A percentile compares a stretch with the other conserved stretches of the same genome.
These are phyloP conservation scores for Blastocystis sp. DNA, from an alignment of 352 stramenopile species.

Conservation along the genomic window DNA sequence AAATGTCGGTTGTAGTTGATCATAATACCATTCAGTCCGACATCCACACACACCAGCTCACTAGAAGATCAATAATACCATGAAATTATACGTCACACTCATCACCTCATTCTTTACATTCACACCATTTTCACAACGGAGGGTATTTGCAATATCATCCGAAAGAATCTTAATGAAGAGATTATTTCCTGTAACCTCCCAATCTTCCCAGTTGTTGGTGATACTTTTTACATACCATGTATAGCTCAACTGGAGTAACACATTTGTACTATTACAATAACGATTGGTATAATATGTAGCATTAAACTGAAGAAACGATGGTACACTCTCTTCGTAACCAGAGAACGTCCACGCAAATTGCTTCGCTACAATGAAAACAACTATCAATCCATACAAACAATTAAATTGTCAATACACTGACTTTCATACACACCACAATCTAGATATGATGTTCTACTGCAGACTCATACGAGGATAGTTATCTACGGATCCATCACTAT, in stretches of 20 bases:
- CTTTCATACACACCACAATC: conserved; percentile 62
- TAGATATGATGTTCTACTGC: not conserved
- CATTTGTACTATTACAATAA: conserved; percentile 19
- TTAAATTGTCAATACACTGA: not conserved
- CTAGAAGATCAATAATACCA: not conserved
- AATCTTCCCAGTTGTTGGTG: conserved; percentile 55
- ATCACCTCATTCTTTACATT: conserved; percentile 45
- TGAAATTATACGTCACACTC: conserved; percentile 3
- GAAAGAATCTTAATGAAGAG: conserved; percentile 57
- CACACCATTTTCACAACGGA: conserved; percentile 44
- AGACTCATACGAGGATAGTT: conserved; percentile 32
- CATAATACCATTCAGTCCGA: conserved; percentile 29
- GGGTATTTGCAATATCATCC: conserved; percentile 2
- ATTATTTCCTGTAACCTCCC: conserved; percentile 51
- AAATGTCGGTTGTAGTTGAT: conserved; percentile 43
- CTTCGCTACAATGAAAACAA: not conserved
- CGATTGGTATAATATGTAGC: conserved; percentile 34
- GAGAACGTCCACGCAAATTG: conserved; percentile 34
- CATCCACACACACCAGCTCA: conserved; percentile 2
- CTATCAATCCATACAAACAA: not conserved
- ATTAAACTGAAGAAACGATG: conserved; percentile 54
- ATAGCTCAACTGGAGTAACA: conserved; percentile 22
- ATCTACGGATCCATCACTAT: not conserved
- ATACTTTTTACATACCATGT: conserved; percentile 54
- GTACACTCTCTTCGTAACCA: conserved; percentile 53